Evolutionary conservation across 192 early-diverging fungal species (phyloP), one percentile per base, ranked within the genome.

Genomic region (Backusella tarrabulga): DNA sequence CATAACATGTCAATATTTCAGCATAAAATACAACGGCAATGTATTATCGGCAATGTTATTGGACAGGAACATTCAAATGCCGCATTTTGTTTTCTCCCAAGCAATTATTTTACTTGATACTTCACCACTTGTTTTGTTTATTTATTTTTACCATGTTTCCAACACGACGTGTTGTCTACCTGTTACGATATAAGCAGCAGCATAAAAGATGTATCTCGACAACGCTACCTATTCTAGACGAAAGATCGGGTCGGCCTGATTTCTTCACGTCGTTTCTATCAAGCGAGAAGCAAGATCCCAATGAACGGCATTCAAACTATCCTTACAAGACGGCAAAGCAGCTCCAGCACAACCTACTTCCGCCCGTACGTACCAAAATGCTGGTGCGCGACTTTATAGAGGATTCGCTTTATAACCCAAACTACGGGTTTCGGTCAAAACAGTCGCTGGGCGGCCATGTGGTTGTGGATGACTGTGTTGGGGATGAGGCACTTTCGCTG

Each of bases 371-470:
- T 42, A 85, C 85, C 26, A 88, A 87, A 63, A 94, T 96, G 93
- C 87, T 94, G 29, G 84, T 90, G 2, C 83, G 97, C 38, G 96
- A 98, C 75, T 98, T 97, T 85, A 97, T 99, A 75, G 90, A 97
- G 79, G 90, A 98, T 78, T 91, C 95, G 52, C 90, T 99, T 12
- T 98, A 99, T 86, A 94, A 99, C 83, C 96, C 96, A 6, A 74
- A 91, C 72, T 98, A 98, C 80, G 98, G 98, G 1, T 99, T 98
- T 84, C 97, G 98, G 84, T 96, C 95, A 3, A 96, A 95, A 76
- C 92, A 97, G 70, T 96, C 95, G 6, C 6, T 36, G 68, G 17
- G 21, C 12, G 68, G 38, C 21, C 35, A 70, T 23, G 34, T 70
- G 1, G 36, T 40, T 0, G 34, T 40, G 40, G 38, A 41, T 35